Evolutionary conservation across 352 stramenopile species (phyloP), one percentile per base, ranked within the genome.

Genomic region (Globisporangium carolinianum): DNA sequence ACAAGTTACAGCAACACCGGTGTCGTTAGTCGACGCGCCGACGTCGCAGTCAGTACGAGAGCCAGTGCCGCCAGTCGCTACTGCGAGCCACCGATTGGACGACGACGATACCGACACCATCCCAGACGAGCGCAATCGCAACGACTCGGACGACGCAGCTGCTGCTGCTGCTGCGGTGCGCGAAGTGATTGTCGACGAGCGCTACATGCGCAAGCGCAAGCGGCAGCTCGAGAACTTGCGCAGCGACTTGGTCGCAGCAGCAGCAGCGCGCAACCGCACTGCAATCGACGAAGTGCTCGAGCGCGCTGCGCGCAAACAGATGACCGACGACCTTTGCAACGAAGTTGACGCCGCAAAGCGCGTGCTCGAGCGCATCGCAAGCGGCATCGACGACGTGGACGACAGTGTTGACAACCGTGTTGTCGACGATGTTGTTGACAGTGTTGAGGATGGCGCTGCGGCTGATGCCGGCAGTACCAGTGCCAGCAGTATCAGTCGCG

Each of bases 141-240:
- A 32, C 24, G 24, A 32, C 1, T 32, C 24, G 24, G 24, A 32
- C 24, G 24, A 32, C 24, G 24, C 24, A 32, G 24, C 24, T 32
- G 24, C 24, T 11, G 7, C 36, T 4, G 14, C 12, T 15, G 53
- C 32, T 15, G 50, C 70, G 10, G 60, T 73, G 17, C 68, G 71
- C 37, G 62, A 81, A 14, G 74, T 89, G 37, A 58, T 93, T 3
- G 67, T 93, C 55, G 83, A 93, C 50, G 79, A 91, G 12, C 76
- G 76, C 55, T 93, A 93, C 46, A 48, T 93, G 8, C 79, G 73
- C 47, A 93, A 93, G 48, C 73, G 83, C 5, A 68, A 89, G 51
- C 85, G 82, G 12, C 83, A 93, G 52, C 58, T 91, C 5, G 79
- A 87, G 24, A 90, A 88, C 47, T 56, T 93, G 35, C 79, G 82